Evolutionary conservation across 352 stramenopile species (phyloP).

Genomic region (Pythium biforme): DNA sequence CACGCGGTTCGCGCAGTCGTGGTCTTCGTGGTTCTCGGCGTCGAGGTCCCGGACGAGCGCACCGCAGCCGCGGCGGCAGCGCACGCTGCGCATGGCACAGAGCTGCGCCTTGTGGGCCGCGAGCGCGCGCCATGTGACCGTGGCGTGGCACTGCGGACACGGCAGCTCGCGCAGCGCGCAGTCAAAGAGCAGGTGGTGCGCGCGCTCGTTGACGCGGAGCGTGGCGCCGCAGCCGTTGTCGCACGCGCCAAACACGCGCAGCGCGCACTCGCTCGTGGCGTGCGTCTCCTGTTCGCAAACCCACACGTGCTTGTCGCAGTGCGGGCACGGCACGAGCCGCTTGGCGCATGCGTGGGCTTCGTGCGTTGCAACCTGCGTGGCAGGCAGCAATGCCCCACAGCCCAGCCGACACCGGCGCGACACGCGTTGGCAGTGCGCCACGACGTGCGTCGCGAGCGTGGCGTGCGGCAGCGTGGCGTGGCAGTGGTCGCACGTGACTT

Average conservation of each 20-base stretch:
- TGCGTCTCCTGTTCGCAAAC: slow-evolving; percentile 46
- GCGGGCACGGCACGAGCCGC: slow-evolving; percentile 49
- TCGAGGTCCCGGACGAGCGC: slow-evolving; percentile 40
- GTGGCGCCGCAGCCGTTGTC: slow-evolving; percentile 40
- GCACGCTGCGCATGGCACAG: slow-evolving; percentile 50
- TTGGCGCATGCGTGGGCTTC: slow-evolving; percentile 55
- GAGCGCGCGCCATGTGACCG: slow-evolving; percentile 35
- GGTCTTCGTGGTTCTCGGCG: slow-evolving; percentile 39
- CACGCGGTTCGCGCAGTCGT: slow-evolving; percentile 43
- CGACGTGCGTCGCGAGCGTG: slow-evolving; percentile 37
- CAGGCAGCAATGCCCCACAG: slow-evolving; percentile 33
- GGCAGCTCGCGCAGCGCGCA: slow-evolving; percentile 47
- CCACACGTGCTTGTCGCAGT: slow-evolving; percentile 50
- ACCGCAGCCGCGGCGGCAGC: slow-evolving; percentile 59
- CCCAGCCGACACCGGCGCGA: slow-evolving; percentile 55
- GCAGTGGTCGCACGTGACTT: slow-evolving; percentile 57
- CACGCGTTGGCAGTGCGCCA: slow-evolving; percentile 32
- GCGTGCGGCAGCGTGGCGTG: slow-evolving; percentile 31
- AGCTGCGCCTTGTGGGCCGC: slow-evolving; percentile 43
- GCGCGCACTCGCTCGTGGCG: slow-evolving; percentile 42
- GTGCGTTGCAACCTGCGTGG: slow-evolving; percentile 29
- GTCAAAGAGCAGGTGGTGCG: slow-evolving; percentile 55
- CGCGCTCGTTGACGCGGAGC: slow-evolving; percentile 51
- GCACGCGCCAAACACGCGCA: slow-evolving; percentile 51
- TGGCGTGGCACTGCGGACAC: slow-evolving; percentile 50